Evolutionary conservation across 2,329 filamentous ascomycete genomes (phyloP).

Genomic region (Chaetoscypha palmicola): DNA sequence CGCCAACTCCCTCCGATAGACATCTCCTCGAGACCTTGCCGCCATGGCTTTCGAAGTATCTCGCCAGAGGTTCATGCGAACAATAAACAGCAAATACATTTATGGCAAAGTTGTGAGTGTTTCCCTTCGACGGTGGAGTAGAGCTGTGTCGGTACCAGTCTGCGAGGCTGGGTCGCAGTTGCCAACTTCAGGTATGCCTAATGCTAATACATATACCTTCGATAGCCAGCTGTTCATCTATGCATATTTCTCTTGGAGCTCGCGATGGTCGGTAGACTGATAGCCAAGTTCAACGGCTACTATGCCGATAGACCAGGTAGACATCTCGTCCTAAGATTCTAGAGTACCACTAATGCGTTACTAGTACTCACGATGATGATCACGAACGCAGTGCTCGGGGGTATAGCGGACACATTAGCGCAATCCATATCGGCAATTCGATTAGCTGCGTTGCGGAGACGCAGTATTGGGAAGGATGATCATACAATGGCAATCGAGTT

Average conservation of each 20-base stretch:
- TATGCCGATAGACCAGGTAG: conserved; percentile 83
- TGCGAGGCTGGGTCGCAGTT: neutral
- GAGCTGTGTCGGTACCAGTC: too few species aligned
- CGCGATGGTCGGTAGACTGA: conserved; percentile 73
- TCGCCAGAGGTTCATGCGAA: conserved; percentile 54
- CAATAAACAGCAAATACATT: conserved; percentile 65
- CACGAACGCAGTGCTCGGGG: conserved; percentile 91
- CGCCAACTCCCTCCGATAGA: conserved; percentile 4
- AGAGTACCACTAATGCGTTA: conserved; percentile 6
- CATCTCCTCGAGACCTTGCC: conserved; percentile 7
- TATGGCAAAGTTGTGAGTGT: conserved; percentile 66
- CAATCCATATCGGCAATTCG: conserved; percentile 85
- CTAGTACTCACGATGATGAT: conserved; percentile 96
- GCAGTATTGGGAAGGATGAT: conserved; percentile 48
- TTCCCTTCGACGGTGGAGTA: too few species aligned
- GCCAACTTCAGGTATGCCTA: conserved; percentile 15
- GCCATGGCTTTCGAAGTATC: conserved; percentile 53
- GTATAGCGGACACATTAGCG: conserved; percentile 92
- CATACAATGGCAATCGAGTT: conserved; percentile 78
- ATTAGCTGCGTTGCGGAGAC: conserved; percentile 56
- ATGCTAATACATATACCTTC: conserved; percentile 7
- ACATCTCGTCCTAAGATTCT: conserved; percentile 23
- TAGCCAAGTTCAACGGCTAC: conserved; percentile 85
- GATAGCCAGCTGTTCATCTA: conserved; percentile 78
- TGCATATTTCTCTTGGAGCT: conserved; percentile 85